Conservation (phyloP, 2,329 filamentous ascomycete species). For the Polytolypa hystricis region DNA sequence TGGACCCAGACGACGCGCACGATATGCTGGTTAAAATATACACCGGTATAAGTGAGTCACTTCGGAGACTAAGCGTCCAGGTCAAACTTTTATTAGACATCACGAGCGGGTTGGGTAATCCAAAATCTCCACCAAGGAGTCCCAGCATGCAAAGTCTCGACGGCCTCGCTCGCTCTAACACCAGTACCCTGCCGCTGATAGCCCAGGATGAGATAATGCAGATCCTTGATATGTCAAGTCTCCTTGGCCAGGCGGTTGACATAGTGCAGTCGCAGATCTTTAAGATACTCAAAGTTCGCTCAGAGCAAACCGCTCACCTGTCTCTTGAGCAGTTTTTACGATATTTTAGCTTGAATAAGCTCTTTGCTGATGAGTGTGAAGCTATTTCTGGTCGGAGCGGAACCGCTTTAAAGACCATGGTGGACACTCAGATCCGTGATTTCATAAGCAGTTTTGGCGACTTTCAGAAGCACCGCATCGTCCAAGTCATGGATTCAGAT, state of each 20-base stretch:
- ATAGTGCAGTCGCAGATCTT: slow-evolving; percentile 54
- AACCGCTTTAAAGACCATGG: slow-evolving; percentile 47
- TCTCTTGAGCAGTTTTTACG: slow-evolving; percentile 47
- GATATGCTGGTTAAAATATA: slow-evolving; percentile 73
- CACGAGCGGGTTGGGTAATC: slow-evolving; percentile 46
- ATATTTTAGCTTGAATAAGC: slow-evolving; percentile 52
- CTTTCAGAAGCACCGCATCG: slow-evolving; percentile 45
- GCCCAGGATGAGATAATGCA: slow-evolving; percentile 51
- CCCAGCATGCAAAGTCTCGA: slow-evolving; percentile 32
- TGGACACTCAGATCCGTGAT: slow-evolving; percentile 52
- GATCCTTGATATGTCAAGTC: slow-evolving; percentile 53
- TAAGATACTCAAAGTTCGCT: slow-evolving; percentile 52
- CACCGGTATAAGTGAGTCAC: slow-evolving; percentile 72
- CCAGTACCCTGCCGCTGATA: slow-evolving; percentile 16
- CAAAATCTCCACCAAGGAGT: slow-evolving; percentile 38
- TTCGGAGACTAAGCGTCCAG: slow-evolving; percentile 77
- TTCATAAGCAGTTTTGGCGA: slow-evolving; percentile 50
- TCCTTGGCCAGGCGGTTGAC: slow-evolving; percentile 56
- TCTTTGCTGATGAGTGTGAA: slow-evolving; percentile 58
- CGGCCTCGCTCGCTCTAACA: slow-evolving; percentile 25
- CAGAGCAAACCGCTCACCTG: slow-evolving; percentile 47
- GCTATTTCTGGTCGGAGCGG: slow-evolving; percentile 53
- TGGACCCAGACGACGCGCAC: slow-evolving; percentile 78
- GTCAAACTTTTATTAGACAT: slow-evolving; percentile 93
- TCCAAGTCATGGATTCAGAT: slow-evolving; percentile 49